Percentiles rank a stretch among this genome's conserved stretches.
phyloP scores from a whole-genome alignment of 306 rosid species.

The Malus asiatica region DNA sequence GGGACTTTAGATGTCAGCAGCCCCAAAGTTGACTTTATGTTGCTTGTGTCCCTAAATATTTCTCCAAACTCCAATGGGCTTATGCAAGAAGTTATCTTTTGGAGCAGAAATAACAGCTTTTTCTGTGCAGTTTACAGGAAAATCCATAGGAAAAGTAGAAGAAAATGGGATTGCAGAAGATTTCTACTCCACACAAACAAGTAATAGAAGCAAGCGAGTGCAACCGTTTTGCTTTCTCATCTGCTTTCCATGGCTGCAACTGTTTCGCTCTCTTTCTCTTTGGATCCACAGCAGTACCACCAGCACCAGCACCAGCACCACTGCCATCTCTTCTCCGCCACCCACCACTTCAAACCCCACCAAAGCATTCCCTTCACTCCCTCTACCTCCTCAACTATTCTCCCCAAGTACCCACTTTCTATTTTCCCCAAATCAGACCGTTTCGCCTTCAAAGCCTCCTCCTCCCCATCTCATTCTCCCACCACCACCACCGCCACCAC shows the following conservation, averaged over 20 bases:
- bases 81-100: no score
- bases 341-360: constrained; percentile 14
- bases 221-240: background rate
- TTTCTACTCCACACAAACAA: background rate
- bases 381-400: constrained; percentile 8
- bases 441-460: constrained; percentile 40
- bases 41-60: no score
- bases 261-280: constrained; percentile 38
- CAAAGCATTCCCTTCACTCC: constrained; percentile 18
- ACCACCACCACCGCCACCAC: background rate
- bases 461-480: constrained; percentile 18
- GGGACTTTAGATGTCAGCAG: no score
- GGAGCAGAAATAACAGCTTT: no score
- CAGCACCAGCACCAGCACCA: constrained; percentile 1
- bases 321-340: constrained; percentile 5
- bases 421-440: constrained; percentile 3
- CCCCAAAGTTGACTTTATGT: no score
- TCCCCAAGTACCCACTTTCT: constrained; percentile 24
- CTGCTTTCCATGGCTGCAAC: constrained; percentile 47
- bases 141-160: background rate
- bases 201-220: background rate
- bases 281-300: constrained; percentile 35
- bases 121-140: background rate
- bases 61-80: no score
- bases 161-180: background rate